These are phyloP conservation scores for Exophiala calicioides DNA, from an alignment of 2,329 filamentous ascomycete genomes.

Conservation along the genomic window DNA sequence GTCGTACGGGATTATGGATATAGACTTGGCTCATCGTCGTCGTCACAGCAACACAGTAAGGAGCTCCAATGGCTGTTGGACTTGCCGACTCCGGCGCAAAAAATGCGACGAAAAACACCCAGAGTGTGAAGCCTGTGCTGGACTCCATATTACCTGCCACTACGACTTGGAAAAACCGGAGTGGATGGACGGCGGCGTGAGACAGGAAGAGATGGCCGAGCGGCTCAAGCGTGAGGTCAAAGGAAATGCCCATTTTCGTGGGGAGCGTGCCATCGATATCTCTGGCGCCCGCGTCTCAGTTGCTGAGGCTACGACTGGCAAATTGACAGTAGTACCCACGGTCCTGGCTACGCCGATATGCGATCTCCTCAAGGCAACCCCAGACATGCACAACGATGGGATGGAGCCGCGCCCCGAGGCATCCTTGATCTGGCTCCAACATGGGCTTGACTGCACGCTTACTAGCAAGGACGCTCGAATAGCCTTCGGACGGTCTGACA, in stretches of 20 bases:
- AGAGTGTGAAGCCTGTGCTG: constrained; percentile 53
- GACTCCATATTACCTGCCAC: constrained; percentile 59
- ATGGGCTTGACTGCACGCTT: too few relatives aligned
- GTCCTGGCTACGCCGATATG: too few relatives aligned
- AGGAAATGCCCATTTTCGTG: constrained; percentile 52
- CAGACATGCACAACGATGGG: too few relatives aligned
- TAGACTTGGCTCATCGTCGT: too few relatives aligned
- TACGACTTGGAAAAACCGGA: constrained; percentile 55
- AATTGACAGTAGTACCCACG: too few relatives aligned
- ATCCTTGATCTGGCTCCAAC: too few relatives aligned
- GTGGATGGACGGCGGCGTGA: constrained; percentile 58
- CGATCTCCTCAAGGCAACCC: background rate
- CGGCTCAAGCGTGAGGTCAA: constrained; percentile 61
- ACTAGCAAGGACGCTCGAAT: constrained; percentile 8
- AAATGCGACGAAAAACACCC: constrained; percentile 61
- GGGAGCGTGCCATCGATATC: constrained; percentile 12
- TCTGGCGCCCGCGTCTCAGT: constrained; percentile 7
- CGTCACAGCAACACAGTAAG: constrained; percentile 1
- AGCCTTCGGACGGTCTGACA: constrained; percentile 25
- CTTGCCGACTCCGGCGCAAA: constrained; percentile 62
- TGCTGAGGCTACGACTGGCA: constrained; percentile 11
- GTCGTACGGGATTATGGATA: too few relatives aligned
- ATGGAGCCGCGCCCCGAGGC: too few relatives aligned
- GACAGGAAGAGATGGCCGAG: constrained; percentile 55
- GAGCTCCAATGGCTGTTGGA: constrained; percentile 51